These are phyloP conservation scores for Monilinia fructigena DNA, from an alignment of 2,329 filamentous ascomycete species.

Conservation along the genomic window DNA sequence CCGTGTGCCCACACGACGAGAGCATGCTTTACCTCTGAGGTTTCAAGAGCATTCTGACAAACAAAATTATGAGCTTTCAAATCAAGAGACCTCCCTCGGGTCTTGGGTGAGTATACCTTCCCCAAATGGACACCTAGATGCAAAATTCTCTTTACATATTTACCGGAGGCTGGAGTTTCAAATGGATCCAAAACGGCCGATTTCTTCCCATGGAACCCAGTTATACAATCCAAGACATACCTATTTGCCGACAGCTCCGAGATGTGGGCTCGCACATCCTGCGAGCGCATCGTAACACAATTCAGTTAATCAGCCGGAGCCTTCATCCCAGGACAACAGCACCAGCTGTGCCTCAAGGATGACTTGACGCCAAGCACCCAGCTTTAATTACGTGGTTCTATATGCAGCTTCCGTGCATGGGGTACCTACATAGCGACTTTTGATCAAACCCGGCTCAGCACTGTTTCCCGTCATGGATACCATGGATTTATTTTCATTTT, in stretches of 20 bases:
- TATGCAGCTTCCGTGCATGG: conserved; percentile 19
- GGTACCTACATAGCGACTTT: neutral
- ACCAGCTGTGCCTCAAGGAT: neutral
- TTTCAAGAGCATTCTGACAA: conserved; percentile 11
- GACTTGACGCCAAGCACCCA: neutral
- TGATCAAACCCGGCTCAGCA: neutral
- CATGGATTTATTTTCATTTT: conserved; percentile 22
- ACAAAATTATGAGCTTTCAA: conserved; percentile 19
- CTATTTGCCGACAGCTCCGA: neutral
- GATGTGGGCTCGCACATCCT: conserved; percentile 23
- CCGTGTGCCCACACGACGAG: conserved; percentile 17
- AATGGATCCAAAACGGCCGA: neutral
- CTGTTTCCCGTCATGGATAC: conserved; percentile 12
- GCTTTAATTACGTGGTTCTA: neutral
- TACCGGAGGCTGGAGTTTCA: conserved; percentile 8
- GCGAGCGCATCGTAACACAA: conserved; percentile 14
- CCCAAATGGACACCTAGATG: conserved; percentile 11
- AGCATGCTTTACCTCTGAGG: conserved; percentile 8
- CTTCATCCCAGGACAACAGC: neutral
- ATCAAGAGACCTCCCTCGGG: conserved; percentile 15
- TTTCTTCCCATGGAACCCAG: conserved; percentile 9
- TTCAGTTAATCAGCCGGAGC: neutral
- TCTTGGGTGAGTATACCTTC: conserved; percentile 20
- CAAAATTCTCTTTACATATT: conserved; percentile 18
- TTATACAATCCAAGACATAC: neutral